Evolutionary conservation across 768 basidiomycete genomes (phyloP).

Genomic region (Suillus bovinus): DNA sequence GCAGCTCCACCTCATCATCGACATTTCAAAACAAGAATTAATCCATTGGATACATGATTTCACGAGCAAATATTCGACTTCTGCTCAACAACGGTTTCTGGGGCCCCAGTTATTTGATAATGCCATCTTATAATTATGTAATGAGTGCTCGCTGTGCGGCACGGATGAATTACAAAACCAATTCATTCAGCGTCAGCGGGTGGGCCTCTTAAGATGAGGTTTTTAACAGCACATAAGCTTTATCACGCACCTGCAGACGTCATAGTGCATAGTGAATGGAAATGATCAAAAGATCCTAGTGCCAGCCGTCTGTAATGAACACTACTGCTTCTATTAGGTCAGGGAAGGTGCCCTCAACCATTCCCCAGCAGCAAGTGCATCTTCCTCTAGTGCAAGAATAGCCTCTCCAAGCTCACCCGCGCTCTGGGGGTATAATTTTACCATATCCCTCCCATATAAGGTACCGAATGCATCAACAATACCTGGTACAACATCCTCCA

Average conservation of each 20-base stretch:
- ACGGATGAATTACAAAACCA: background rate
- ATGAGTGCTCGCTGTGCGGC: background rate
- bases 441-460: constrained; percentile 50
- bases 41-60: background rate
- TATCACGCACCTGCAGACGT: background rate
- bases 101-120: background rate
- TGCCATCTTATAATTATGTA: background rate
- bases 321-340: background rate
- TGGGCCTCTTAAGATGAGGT: no score
- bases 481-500: constrained; percentile 53
- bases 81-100: background rate
- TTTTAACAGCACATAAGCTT: no score
- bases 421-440: constrained; percentile 40
- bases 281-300: background rate
- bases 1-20: background rate
- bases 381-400: constrained; percentile 48
- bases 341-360: constrained; percentile 36
- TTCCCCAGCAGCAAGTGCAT: constrained; percentile 40
- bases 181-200: background rate
- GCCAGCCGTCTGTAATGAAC: background rate
- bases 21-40: background rate
- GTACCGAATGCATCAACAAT: constrained; percentile 50
- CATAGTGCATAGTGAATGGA: background rate
- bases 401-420: constrained; percentile 50
- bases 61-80: background rate